These are phyloP conservation scores for Daldinia grandis DNA, from an alignment of 495 filamentous ascomycete genomes.

Conservation along the genomic window DNA sequence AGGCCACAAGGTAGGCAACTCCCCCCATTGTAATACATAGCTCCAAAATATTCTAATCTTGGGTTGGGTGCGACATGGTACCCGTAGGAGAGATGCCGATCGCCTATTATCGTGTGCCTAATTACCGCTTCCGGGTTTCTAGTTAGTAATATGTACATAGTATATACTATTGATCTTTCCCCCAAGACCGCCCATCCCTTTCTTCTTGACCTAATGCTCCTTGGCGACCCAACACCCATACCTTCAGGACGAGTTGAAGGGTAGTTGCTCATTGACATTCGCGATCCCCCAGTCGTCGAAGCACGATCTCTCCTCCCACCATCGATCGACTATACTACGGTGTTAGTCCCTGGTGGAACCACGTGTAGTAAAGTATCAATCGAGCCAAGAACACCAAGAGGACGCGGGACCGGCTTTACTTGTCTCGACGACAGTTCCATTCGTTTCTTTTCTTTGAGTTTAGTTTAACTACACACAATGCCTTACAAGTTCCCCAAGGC, in stretches of 20 bases:
- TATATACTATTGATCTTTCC: slow-evolving; percentile 26
- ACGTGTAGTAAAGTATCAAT: slow-evolving; percentile 19
- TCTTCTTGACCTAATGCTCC: slow-evolving; percentile 27
- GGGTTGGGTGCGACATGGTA: slow-evolving; percentile 14
- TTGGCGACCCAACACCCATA: slow-evolving; percentile 35
- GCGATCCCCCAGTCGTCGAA: slow-evolving; percentile 27
- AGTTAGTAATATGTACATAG: background rate
- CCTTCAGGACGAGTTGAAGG: slow-evolving; percentile 39
- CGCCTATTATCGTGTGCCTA: slow-evolving; percentile 21
- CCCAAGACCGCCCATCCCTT: slow-evolving; percentile 8
- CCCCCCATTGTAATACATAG: background rate
- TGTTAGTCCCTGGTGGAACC: slow-evolving; percentile 33
- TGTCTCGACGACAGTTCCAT: slow-evolving; percentile 38
- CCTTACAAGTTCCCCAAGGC: slow-evolving; percentile 29
- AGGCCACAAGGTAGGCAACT: background rate
- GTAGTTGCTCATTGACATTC: slow-evolving; percentile 31
- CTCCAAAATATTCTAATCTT: slow-evolving; percentile 18
- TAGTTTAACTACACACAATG: slow-evolving; percentile 22
- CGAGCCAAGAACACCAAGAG: slow-evolving; percentile 19
- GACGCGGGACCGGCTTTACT: slow-evolving; percentile 33
- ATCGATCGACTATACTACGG: slow-evolving; percentile 26
- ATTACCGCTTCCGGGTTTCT: slow-evolving; percentile 16
- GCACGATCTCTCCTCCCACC: slow-evolving; percentile 33
- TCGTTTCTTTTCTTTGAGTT: slow-evolving; percentile 15
- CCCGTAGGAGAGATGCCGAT: slow-evolving; percentile 28